Conservation (phyloP, 1,139 yeast genomes). For the Blastobotrys ciferrii region DNA sequence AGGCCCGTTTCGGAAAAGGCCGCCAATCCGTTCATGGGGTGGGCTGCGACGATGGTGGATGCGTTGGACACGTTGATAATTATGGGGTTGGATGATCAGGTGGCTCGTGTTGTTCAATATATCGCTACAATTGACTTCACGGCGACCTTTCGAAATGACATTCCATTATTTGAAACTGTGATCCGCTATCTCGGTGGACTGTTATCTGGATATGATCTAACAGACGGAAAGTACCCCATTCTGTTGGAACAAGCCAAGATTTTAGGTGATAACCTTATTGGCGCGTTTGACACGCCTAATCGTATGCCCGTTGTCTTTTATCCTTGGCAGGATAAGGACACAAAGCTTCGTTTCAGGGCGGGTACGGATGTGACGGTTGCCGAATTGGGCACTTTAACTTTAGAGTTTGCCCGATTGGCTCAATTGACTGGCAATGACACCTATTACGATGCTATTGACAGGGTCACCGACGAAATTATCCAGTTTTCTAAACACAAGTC, state of each 20-base stretch:
- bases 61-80: conserved; percentile 65
- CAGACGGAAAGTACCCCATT: conserved; percentile 44
- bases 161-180: conserved; percentile 71
- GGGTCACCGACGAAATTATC: conserved; percentile 43
- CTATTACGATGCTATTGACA: conserved; percentile 47
- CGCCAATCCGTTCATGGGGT: conserved; percentile 45
- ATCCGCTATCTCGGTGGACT: conserved; percentile 73
- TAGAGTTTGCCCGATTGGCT: conserved; percentile 68
- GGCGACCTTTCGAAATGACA: conserved; percentile 40
- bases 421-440: conserved; percentile 60
- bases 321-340: conserved; percentile 49
- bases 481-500: conserved; percentile 35
- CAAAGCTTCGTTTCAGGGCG: conserved; percentile 30
- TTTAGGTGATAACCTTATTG: conserved; percentile 63
- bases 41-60: conserved; percentile 60
- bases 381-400: conserved; percentile 63
- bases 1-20: conserved; percentile 39
- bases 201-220: conserved; percentile 64
- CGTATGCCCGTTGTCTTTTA: conserved; percentile 68
- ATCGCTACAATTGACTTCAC: conserved; percentile 55
- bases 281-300: conserved; percentile 68
- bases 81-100: conserved; percentile 58
- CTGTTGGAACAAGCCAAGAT: conserved; percentile 59
- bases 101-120: conserved; percentile 50
- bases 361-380: conserved; percentile 51